Conservation (phyloP, 2,329 filamentous ascomycete species). For the Capronia epimyces region DNA sequence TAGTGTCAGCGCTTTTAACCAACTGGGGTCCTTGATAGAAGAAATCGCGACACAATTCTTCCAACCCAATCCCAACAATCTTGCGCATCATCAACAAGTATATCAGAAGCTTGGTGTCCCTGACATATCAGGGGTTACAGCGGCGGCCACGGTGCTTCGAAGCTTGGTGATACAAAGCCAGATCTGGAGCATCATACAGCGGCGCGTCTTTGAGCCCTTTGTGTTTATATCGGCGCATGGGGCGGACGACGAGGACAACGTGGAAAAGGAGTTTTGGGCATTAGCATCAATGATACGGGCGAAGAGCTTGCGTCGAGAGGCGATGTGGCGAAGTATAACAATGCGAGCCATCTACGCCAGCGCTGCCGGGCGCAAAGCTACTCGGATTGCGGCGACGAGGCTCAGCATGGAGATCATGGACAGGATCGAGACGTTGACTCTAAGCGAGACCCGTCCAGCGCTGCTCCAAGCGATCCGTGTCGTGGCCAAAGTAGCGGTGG, state of each 20-base stretch:
- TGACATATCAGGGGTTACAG: constrained; percentile 46
- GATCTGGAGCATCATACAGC: constrained; percentile 53
- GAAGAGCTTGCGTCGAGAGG: constrained; percentile 53
- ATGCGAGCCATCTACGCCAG: constrained; percentile 54
- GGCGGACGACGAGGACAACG: constrained; percentile 48
- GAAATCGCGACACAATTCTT: constrained; percentile 50
- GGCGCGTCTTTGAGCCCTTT: constrained; percentile 54
- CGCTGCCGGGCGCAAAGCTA: constrained; percentile 52
- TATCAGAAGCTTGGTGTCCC: constrained; percentile 2
- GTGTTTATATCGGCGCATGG: constrained; percentile 50
- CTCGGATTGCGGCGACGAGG: constrained; percentile 51
- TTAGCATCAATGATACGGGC: constrained; percentile 53
- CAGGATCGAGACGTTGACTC: constrained; percentile 50
- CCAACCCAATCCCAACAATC: constrained; percentile 37
- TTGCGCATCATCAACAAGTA: neutral
- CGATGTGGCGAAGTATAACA: constrained; percentile 55
- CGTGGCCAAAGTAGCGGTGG: constrained; percentile 54
- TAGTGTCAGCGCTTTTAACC: constrained; percentile 50
- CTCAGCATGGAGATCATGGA: constrained; percentile 55
- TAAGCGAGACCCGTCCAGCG: constrained; percentile 47
- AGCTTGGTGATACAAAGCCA: constrained; percentile 52
- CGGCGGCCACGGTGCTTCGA: constrained; percentile 48
- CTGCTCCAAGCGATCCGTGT: constrained; percentile 48
- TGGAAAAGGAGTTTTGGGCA: constrained; percentile 49
- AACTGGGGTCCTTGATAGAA: constrained; percentile 49